These are phyloP conservation scores for Eucalyptus tenuipes DNA, from an alignment of 345 rosid species.

Conservation along the genomic window DNA sequence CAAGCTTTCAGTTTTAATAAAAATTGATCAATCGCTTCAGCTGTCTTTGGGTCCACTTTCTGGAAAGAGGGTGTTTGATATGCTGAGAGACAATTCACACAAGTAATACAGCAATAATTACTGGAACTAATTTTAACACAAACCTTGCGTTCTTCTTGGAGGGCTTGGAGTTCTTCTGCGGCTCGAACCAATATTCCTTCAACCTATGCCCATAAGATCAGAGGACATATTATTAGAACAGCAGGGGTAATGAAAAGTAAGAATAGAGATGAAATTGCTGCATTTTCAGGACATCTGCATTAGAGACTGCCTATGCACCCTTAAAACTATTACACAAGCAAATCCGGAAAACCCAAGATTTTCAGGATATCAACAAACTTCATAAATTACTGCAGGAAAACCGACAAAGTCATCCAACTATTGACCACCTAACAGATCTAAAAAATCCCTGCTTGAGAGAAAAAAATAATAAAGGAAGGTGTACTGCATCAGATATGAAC, in stretches of 20 bases:
- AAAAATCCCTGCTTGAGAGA: not conserved
- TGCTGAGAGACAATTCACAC: not conserved
- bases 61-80: constrained; percentile 5
- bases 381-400: not conserved
- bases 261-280: not conserved
- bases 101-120: not conserved
- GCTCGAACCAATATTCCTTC: constrained; percentile 81
- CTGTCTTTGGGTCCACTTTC: constrained; percentile 84
- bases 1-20: constrained; percentile 70
- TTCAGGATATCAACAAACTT: not conserved
- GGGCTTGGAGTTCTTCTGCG: constrained; percentile 72
- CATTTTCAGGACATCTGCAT: not conserved
- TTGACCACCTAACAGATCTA: not conserved
- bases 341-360: not conserved
- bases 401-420: not conserved
- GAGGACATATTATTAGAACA: not conserved
- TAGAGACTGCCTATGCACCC: not conserved
- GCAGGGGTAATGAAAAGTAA: not conserved
- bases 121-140: not conserved
- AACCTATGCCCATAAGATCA: constrained; percentile 24
- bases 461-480: not conserved
- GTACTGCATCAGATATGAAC: not conserved
- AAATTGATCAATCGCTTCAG: constrained; percentile 83
- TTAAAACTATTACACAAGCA: not conserved
- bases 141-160: constrained; percentile 92